phyloP scores from a whole-genome alignment of 495 filamentous ascomycete genomes.

The Echria macrotheca region DNA sequence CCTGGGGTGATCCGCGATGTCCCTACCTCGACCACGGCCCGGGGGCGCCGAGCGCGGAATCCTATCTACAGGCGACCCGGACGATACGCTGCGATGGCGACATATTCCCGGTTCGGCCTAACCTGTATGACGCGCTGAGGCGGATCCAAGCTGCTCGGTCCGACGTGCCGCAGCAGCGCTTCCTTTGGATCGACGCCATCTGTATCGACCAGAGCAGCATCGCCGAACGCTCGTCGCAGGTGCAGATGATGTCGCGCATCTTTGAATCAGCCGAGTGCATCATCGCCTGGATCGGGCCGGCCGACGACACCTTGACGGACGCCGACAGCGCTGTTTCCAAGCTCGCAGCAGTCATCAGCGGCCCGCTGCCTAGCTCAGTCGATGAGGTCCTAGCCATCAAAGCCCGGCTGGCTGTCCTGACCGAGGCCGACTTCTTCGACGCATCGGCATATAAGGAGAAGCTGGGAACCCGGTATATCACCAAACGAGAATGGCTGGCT shows the following conservation, averaged over 20 bases:
- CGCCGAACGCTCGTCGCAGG: background rate
- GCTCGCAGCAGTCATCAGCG: background rate
- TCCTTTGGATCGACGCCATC: background rate
- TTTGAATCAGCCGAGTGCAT: background rate
- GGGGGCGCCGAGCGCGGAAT: background rate
- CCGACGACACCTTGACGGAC: background rate
- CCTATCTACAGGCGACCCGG: background rate
- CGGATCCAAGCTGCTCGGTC: background rate
- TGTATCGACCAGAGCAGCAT: background rate
- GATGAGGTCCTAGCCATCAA: background rate
- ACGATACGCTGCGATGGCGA: background rate
- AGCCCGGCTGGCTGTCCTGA: background rate
- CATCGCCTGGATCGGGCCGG: background rate
- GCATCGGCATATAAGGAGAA: background rate
- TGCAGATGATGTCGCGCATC: background rate
- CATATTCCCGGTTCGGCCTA: background rate
- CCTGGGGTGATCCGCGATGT: background rate
- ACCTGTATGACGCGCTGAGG: background rate
- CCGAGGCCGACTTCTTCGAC: constrained; percentile 5
- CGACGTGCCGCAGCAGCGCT: background rate
- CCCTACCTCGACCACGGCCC: background rate
- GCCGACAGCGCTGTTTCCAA: background rate
- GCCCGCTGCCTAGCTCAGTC: background rate
- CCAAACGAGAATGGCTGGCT: constrained; percentile 1
- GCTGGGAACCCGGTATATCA: background rate